Percentiles rank a stretch among this genome's conserved stretches.
Conservation (phyloP, 257 asterid genomes). For the Coffea eugenioides region DNA sequence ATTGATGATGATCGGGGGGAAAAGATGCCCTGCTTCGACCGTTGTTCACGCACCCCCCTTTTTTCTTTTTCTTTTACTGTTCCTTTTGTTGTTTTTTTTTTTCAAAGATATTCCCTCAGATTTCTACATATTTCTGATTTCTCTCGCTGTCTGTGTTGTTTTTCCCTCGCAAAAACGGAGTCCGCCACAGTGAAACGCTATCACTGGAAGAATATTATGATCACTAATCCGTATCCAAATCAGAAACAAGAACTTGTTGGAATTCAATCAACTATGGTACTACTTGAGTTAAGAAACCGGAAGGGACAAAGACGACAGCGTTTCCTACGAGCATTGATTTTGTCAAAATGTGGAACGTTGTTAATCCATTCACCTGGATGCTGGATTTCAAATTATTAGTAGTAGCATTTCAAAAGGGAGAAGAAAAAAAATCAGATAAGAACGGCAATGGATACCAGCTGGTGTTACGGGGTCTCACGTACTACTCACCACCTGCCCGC, state of each 20-base stretch:
- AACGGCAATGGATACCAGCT: neutral
- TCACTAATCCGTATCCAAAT: neutral
- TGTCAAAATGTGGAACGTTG: no score
- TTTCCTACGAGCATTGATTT: neutral
- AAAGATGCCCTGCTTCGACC: constrained; percentile 21
- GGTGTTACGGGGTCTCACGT: constrained; percentile 7
- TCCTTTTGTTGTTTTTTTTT: neutral
- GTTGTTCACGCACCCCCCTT: constrained; percentile 26
- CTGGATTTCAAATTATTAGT: no score
- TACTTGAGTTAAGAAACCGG: neutral
- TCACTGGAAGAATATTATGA: no score
- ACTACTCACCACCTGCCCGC: no score
- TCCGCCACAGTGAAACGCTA: neutral
- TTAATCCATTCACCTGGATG: neutral
- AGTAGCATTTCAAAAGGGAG: neutral
- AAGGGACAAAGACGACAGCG: neutral
- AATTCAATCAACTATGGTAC: neutral
- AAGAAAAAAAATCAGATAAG: no score
- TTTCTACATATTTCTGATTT: neutral
- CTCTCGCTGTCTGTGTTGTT: constrained; percentile 4
- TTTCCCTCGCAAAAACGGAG: constrained; percentile 1
- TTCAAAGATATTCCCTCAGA: constrained; percentile 26
- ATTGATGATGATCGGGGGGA: neutral
- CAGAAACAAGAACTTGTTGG: neutral
- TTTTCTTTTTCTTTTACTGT: neutral